These are phyloP conservation scores for Collybia mongolica DNA, from an alignment of 768 basidiomycete genomes.

Conservation along the genomic window DNA sequence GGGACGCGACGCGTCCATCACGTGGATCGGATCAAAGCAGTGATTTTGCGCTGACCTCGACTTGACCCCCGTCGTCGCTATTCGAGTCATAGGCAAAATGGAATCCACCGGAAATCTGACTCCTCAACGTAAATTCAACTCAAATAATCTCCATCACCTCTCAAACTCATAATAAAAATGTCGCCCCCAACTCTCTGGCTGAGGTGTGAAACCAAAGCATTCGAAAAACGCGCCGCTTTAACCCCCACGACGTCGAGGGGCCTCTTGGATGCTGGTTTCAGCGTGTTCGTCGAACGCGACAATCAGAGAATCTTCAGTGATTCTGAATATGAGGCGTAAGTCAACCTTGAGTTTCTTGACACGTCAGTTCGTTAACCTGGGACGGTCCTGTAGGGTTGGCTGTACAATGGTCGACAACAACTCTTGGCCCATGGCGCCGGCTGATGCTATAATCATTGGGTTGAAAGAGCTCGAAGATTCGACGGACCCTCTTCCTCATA, in stretches of 20 bases:
- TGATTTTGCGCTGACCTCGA: too few relatives aligned
- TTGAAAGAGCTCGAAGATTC: constrained; percentile 94
- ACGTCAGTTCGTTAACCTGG: constrained; percentile 4
- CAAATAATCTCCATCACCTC: too few relatives aligned
- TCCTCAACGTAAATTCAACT: too few relatives aligned
- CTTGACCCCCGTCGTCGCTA: too few relatives aligned
- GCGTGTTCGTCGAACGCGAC: constrained; percentile 90
- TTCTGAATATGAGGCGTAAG: constrained; percentile 89
- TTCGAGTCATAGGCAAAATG: too few relatives aligned
- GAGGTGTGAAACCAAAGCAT: constrained; percentile 94
- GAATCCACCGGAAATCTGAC: too few relatives aligned
- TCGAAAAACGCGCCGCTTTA: constrained; percentile 89
- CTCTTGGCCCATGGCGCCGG: constrained; percentile 83
- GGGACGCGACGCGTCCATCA: too few relatives aligned
- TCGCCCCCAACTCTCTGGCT: constrained; percentile 75
- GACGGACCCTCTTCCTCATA: constrained; percentile 81
- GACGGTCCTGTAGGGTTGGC: constrained; percentile 62
- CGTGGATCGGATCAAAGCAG: too few relatives aligned
- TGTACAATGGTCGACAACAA: constrained; percentile 87
- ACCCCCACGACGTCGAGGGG: constrained; percentile 89
- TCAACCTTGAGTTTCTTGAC: constrained; percentile 10
- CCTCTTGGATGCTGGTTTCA: constrained; percentile 87
- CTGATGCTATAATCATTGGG: constrained; percentile 79
- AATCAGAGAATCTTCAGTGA: constrained; percentile 94
- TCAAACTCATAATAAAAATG: constrained; percentile 32